Percentiles rank a stretch among this genome's conserved stretches.
These are phyloP conservation scores for Lachnellula subtilissima DNA, from an alignment of 2,329 filamentous ascomycete genomes.

Conservation along the genomic window DNA sequence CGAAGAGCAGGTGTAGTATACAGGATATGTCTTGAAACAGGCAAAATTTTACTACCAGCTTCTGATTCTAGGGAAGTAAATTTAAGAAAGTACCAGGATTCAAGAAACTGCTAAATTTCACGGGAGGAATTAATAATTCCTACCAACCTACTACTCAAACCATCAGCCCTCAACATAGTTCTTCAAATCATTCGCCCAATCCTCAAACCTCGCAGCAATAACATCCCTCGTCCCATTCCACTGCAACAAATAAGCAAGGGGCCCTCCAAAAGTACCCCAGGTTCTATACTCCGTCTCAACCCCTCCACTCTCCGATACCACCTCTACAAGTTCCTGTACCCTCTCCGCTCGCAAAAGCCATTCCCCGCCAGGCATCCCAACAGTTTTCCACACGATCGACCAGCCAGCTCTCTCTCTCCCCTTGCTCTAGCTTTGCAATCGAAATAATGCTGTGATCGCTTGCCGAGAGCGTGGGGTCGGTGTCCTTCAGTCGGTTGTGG, in stretches of 20 bases:
- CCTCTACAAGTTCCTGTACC: slow-evolving; percentile 4
- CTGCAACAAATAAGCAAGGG: not conserved
- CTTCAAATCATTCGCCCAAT: slow-evolving; percentile 4
- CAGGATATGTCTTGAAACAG: too few species aligned
- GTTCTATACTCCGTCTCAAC: slow-evolving; percentile 1
- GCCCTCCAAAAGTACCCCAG: slow-evolving; percentile 2
- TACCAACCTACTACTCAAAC: not conserved
- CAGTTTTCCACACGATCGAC: slow-evolving; percentile 6
- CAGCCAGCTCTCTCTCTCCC: not conserved
- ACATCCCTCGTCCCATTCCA: not conserved
- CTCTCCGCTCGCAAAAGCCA: slow-evolving; percentile 1
- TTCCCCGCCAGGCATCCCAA: slow-evolving; percentile 1
- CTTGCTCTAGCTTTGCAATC: slow-evolving; percentile 1
- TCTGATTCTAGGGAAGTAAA: too few species aligned
- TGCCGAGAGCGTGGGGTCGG: not conserved
- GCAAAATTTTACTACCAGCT: too few species aligned
- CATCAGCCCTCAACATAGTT: not conserved
- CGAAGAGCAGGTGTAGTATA: too few species aligned
- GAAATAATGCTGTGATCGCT: slow-evolving; percentile 3
- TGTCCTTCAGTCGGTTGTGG: slow-evolving; percentile 4
- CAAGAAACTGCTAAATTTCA: too few species aligned
- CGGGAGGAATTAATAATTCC: too few species aligned
- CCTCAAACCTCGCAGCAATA: slow-evolving; percentile 5
- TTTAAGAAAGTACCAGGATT: too few species aligned
- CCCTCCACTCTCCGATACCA: not conserved